Conservation (phyloP, 2,329 filamentous ascomycete genomes). For the Beauveria sp. region DNA sequence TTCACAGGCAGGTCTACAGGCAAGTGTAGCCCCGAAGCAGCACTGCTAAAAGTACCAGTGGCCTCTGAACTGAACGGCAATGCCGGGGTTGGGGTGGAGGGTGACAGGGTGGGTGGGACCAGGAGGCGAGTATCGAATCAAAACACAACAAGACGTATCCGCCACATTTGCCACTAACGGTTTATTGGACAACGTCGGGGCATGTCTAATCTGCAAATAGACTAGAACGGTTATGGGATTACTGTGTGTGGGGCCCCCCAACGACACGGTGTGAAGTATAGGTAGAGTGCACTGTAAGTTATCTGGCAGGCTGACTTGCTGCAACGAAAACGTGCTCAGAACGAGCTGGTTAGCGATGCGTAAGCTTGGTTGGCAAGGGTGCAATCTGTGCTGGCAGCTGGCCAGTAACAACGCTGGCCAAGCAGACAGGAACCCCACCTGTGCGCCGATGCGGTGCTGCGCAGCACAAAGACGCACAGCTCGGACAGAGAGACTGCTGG, state of each 20-base stretch:
- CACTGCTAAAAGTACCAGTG: background rate
- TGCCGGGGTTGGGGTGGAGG: conserved; percentile 1
- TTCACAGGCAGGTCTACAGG: background rate
- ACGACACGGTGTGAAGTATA: background rate
- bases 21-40: background rate
- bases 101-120: conserved; percentile 3
- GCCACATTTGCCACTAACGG: conserved; percentile 2
- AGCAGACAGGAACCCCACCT: background rate
- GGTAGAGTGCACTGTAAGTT: background rate
- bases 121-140: conserved; percentile 1
- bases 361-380: background rate
- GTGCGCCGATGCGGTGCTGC: background rate
- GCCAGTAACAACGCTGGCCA: background rate
- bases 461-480: background rate
- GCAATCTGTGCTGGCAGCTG: background rate
- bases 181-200: background rate
- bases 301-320: background rate
- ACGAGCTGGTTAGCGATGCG: background rate
- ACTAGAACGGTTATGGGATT: background rate
- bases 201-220: background rate
- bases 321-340: background rate
- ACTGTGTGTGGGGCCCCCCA: background rate
- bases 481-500: background rate
- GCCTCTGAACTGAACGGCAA: background rate
- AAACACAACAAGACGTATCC: background rate